Evolutionary conservation across 2,329 filamentous ascomycete genomes (phyloP).

Genomic region (Herpotrichia juniperi): DNA sequence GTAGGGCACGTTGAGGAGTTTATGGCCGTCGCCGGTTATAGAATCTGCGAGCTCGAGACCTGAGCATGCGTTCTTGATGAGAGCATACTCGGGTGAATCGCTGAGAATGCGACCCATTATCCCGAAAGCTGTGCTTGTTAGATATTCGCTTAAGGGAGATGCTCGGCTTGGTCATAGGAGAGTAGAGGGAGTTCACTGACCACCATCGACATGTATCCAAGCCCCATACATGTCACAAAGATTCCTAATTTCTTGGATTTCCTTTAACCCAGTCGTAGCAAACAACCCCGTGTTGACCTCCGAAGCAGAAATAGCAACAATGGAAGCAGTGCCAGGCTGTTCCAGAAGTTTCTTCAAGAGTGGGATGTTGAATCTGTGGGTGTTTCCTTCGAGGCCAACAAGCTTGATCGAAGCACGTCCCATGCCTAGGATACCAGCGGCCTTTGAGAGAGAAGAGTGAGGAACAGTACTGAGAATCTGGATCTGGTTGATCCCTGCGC

Average conservation of each 20-base stretch:
- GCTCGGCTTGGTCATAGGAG: not conserved
- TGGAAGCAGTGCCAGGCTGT: constrained; percentile 64
- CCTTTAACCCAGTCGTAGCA: constrained; percentile 63
- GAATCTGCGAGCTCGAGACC: constrained; percentile 85
- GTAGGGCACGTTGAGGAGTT: constrained; percentile 93
- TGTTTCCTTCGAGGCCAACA: constrained; percentile 60
- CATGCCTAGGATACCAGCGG: constrained; percentile 80
- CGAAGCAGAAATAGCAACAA: constrained; percentile 81
- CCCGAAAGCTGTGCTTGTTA: constrained; percentile 70
- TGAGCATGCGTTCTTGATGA: constrained; percentile 58
- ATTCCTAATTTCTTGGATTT: constrained; percentile 67
- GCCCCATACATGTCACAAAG: constrained; percentile 75
- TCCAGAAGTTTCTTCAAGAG: constrained; percentile 67
- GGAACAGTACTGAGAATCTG: constrained; percentile 81
- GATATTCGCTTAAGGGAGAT: not conserved
- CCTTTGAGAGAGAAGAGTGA: constrained; percentile 85
- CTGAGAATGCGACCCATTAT: constrained; percentile 75
- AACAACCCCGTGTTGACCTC: constrained; percentile 92
- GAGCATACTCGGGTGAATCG: constrained; percentile 61
- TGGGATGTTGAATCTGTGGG: constrained; percentile 73
- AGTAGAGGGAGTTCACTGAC: constrained; percentile 44
- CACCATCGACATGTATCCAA: constrained; percentile 90
- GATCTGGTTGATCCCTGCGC: constrained; percentile 69
- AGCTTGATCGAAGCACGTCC: constrained; percentile 72
- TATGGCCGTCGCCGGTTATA: constrained; percentile 86